Evolutionary conservation across 2,329 filamentous ascomycete species (phyloP).

Genomic region (Graphilbum ipis-grandicollis): DNA sequence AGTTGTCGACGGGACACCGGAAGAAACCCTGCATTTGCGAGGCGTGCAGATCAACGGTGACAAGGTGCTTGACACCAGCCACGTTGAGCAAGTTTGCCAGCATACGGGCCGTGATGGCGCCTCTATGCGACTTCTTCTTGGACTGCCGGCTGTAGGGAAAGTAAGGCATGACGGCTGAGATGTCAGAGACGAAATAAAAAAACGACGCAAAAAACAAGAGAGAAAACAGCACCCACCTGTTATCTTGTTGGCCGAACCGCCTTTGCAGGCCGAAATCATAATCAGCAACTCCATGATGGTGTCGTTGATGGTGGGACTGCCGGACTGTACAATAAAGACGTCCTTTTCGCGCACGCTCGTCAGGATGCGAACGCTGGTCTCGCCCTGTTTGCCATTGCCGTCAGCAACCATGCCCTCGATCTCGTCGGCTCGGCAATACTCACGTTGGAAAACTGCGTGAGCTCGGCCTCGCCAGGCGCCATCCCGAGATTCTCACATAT

Average conservation of each 20-base stretch:
- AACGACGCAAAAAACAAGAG: too few relatives aligned
- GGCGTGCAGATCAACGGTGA: conserved; percentile 90
- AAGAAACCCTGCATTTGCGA: conserved; percentile 99
- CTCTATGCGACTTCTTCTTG: conserved; percentile 95
- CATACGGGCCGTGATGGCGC: conserved; percentile 93
- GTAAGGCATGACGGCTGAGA: conserved; percentile 68
- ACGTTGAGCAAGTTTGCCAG: conserved; percentile 86
- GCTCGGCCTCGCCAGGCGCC: conserved; percentile 44
- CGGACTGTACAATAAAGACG: conserved; percentile 97
- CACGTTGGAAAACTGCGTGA: conserved; percentile 53
- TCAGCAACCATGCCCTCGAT: background rate
- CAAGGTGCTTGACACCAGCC: conserved; percentile 90
- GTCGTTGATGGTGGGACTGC: conserved; percentile 91
- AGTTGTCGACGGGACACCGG: conserved; percentile 90
- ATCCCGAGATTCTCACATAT: conserved; percentile 55
- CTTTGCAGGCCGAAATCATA: conserved; percentile 97
- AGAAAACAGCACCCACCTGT: conserved; percentile 42
- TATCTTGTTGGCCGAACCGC: conserved; percentile 89
- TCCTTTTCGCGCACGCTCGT: conserved; percentile 87
- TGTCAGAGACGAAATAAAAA: too few relatives aligned
- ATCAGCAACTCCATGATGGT: conserved; percentile 98
- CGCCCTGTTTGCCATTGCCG: conserved; percentile 28
- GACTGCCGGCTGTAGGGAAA: conserved; percentile 99
- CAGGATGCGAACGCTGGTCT: conserved; percentile 52
- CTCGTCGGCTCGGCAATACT: conserved; percentile 6